Conservation (phyloP, 2,329 filamentous ascomycete species). For the Cladosporium oxysporum region DNA sequence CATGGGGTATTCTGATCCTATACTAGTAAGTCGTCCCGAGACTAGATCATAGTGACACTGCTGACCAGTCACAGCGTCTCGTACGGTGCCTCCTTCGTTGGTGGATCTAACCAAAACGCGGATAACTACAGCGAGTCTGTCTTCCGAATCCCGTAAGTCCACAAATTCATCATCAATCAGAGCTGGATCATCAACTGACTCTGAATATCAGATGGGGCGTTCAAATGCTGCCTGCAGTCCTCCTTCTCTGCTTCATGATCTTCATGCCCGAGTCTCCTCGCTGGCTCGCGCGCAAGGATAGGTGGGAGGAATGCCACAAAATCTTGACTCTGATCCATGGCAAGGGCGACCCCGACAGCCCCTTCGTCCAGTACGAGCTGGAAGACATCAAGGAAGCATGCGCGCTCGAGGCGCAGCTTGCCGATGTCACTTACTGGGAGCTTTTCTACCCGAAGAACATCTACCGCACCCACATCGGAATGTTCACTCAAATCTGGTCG, state of each 20-base stretch:
- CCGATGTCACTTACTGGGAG: conserved; percentile 70
- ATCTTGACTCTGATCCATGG: conserved; percentile 48
- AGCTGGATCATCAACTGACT: not conserved
- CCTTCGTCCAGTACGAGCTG: conserved; percentile 66
- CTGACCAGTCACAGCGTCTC: conserved; percentile 46
- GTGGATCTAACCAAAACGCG: conserved; percentile 38
- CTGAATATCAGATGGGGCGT: conserved; percentile 51
- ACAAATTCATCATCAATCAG: not conserved
- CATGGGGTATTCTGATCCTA: conserved; percentile 65
- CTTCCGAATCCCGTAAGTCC: conserved; percentile 54
- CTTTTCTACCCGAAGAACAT: conserved; percentile 70
- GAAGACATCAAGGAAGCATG: conserved; percentile 69
- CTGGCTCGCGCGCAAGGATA: conserved; percentile 49
- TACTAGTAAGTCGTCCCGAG: conserved; percentile 47
- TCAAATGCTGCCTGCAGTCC: conserved; percentile 44
- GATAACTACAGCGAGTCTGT: conserved; percentile 33
- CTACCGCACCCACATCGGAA: conserved; percentile 65
- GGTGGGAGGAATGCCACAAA: conserved; percentile 47
- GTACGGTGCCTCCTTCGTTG: conserved; percentile 63
- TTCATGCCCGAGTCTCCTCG: conserved; percentile 48
- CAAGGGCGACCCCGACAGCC: conserved; percentile 35
- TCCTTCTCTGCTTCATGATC: conserved; percentile 43
- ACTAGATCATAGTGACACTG: not conserved
- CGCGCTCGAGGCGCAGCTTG: conserved; percentile 70
- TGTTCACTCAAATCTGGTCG: conserved; percentile 73